Percentiles rank a stretch among this genome's conserved stretches.
phyloP scores from a whole-genome alignment of 495 filamentous ascomycete species.

The Amniculicola lignicola region DNA sequence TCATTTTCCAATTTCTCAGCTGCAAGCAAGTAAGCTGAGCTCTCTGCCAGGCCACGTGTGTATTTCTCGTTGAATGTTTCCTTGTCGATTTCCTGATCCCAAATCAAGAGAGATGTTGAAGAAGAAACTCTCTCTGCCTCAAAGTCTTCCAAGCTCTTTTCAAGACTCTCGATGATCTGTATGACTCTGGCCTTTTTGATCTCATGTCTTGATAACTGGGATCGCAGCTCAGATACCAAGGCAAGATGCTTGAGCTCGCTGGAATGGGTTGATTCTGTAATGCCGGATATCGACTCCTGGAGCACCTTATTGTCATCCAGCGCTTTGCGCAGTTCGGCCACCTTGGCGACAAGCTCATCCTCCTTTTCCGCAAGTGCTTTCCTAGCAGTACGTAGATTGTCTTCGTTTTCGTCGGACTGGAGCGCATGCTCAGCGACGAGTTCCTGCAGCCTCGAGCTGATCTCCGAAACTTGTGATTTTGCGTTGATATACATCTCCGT shows the following conservation, averaged over 20 bases:
- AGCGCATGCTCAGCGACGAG: neutral
- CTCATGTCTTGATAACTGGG: neutral
- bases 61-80: slow-evolving; percentile 1
- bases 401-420: slow-evolving; percentile 1
- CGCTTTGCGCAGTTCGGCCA: neutral
- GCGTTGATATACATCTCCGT: too few species aligned
- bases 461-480: neutral
- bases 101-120: slow-evolving; percentile 2
- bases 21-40: neutral
- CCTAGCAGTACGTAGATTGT: neutral
- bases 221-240: slow-evolving; percentile 1
- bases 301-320: neutral
- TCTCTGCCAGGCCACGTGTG: neutral
- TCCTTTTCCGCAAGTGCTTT: slow-evolving; percentile 1
- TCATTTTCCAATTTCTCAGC: neutral
- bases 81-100: slow-evolving; percentile 2
- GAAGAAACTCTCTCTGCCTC: slow-evolving; percentile 1
- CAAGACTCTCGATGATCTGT: neutral
- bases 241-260: neutral
- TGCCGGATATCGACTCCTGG: neutral
- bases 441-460: slow-evolving; percentile 3
- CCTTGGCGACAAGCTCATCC: neutral
- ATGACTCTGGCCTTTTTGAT: slow-evolving; percentile 1
- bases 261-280: neutral
- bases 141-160: slow-evolving; percentile 1